Base-by-base conservation (phyloP, 495 filamentous ascomycete genomes). In the Penicillium angulare region DNA sequence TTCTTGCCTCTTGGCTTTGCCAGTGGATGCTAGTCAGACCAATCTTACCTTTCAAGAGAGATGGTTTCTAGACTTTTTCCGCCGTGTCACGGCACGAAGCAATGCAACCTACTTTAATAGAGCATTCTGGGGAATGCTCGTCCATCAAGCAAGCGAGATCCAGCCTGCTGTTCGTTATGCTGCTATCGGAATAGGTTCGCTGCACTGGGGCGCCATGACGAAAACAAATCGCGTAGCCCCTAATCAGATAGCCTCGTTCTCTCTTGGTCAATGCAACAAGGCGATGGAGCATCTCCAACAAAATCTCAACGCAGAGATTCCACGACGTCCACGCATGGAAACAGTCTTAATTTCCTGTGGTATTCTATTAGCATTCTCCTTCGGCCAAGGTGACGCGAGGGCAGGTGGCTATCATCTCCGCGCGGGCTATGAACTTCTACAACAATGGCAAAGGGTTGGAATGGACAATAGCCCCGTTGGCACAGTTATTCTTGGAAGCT, bases 91-190 rank as follows among this genome's bases (percentile, higher is more conserved):
- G 10, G 5, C 26, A 27, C 26, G 5, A 27, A 5, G 10, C 5
- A 5, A 10, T 10, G 77, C 72, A 1, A 71, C 64, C 22, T 71
- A 64, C 33, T 67, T 73, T 47, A 67, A 70, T 41, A 54, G 64
- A n/a, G 61, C 62, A 43, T 80, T 82, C 49, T 80, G 77, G 78
- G 61, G 70, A 6, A 66, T 68, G 22, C 47, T 82, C 8, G 71
- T 80, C 7, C 67, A 78, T 29, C 77, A 78, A 52, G 70, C 73
- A 21, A 71, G 72, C 56, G 74, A 76, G 49, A 55, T 66, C 23
- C 73, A 79, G 49, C 77, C 78, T 0, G 75, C 76, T 5, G 70
- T 80, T 20, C 69, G 74, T 26, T 75, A 80, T 44, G 76, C 77
- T 34, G 69, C 75, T 29, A 56, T 58, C 23, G 49, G 50, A 10